Evolutionary conservation across 2,329 filamentous ascomycete species (phyloP), one percentile per base, ranked within the genome.

Genomic region (Pseudodiploospora longispora): DNA sequence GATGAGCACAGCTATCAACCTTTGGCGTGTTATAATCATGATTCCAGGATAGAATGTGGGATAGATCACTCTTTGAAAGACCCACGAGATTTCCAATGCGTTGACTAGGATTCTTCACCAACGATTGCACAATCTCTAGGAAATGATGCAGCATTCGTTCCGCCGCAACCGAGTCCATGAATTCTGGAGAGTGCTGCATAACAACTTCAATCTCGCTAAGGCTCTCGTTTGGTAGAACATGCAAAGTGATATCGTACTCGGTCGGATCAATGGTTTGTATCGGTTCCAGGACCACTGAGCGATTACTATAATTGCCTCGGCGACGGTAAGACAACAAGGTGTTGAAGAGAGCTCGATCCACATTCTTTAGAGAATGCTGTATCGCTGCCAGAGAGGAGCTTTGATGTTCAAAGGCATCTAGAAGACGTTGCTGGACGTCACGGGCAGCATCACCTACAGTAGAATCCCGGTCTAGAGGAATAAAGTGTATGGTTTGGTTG

Each of bases 231-330:
- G 34, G 30, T 19, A 19, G 30, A 29, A 38, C 12, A 31, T 34
- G 27, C 4, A 43, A 8, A 30, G 6, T 43, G n/a, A 43, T 33
- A 33, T 43, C 41, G 30, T 43, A 43, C 27, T 43, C 41, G 1
- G 41, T 38, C 5, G 41, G 36, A 7, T 43, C 41, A 40, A 12
- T 40, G 27, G n/a, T 9, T 31, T 10, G 5, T 27, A 40, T 30
- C 36, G 36, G 36, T 31, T 40, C 38, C n/a, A 40, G 6, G 32
- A 40, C 8, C 29, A 40, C 28, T 12, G 38, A 19, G 28, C 10
- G 29, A 33, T 41, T 12, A 27, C 29, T 41, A 8, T n/a, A 28
- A n/a, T 6, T 31, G 10, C 32, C 10, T 5, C 12, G 12, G 5
- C 19, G 30, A 8, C 19, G 39, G 9, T 34, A 10, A 35, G 39